These are phyloP conservation scores for Chlamydomonas incerta DNA, from an alignment of 139 green algal genomes.

Conservation along the genomic window DNA sequence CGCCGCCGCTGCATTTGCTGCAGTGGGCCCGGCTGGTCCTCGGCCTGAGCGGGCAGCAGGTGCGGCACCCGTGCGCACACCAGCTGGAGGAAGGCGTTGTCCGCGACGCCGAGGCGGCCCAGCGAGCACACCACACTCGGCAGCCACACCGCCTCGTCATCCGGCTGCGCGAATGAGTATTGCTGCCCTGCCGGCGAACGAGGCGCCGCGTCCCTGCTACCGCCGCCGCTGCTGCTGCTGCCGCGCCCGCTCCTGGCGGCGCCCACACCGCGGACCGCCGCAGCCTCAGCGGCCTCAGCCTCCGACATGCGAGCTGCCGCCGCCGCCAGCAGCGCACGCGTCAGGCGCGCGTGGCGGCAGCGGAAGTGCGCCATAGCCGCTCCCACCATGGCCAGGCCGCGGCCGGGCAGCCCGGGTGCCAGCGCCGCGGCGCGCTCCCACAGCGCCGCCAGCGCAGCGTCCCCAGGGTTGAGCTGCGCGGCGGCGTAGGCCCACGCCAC, in stretches of 20 bases:
- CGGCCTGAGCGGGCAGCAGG: background rate
- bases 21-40: too few relatives aligned
- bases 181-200: too few relatives aligned
- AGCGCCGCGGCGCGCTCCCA: slow-evolving; percentile 7
- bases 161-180: too few relatives aligned
- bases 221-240: too few relatives aligned
- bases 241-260: too few relatives aligned
- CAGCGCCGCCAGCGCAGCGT: background rate
- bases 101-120: background rate
- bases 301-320: background rate
- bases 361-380: slow-evolving; percentile 25
- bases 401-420: background rate
- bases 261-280: too few relatives aligned
- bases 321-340: background rate
- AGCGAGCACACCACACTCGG: slow-evolving; percentile 11
- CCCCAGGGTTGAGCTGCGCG: slow-evolving; percentile 1
- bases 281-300: background rate
- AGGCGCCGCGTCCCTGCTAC: too few relatives aligned
- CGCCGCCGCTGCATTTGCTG: too few relatives aligned
- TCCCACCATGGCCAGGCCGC: slow-evolving; percentile 26
- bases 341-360: background rate
- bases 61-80: background rate
- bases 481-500: slow-evolving; percentile 11
- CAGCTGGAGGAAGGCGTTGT: background rate
- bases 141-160: slow-evolving; percentile 3